These are phyloP conservation scores for Aureobasidium sp. DNA, from an alignment of 2,329 filamentous ascomycete genomes.

Conservation along the genomic window DNA sequence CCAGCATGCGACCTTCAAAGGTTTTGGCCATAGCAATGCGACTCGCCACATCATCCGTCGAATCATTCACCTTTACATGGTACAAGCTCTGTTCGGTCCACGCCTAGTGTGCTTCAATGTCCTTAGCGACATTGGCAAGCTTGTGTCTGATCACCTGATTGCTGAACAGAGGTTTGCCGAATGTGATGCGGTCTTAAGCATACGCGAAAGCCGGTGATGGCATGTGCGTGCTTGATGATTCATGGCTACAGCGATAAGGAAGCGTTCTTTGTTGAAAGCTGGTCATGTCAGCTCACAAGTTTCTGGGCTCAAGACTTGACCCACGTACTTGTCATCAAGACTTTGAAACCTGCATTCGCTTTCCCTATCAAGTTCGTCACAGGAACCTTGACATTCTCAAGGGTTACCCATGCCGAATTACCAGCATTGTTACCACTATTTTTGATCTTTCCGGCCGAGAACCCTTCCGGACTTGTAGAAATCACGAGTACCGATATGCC, in stretches of 20 bases:
- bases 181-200: slow-evolving; percentile 26
- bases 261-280: slow-evolving; percentile 15
- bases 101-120: slow-evolving; percentile 24
- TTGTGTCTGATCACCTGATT: slow-evolving; percentile 28
- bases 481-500: slow-evolving; percentile 54
- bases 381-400: slow-evolving; percentile 49
- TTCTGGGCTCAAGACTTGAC: not conserved
- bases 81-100: slow-evolving; percentile 22
- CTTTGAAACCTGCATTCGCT: slow-evolving; percentile 48
- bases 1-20: slow-evolving; percentile 43
- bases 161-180: slow-evolving; percentile 25
- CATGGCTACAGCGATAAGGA: not conserved
- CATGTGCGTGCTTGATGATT: slow-evolving; percentile 7
- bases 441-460: slow-evolving; percentile 46
- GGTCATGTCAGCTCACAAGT: not conserved
- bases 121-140: slow-evolving; percentile 24
- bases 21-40: slow-evolving; percentile 33
- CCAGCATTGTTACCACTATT: slow-evolving; percentile 62
- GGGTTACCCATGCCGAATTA: slow-evolving; percentile 27
- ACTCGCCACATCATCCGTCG: slow-evolving; percentile 28
- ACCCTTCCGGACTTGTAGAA: slow-evolving; percentile 40
- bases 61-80: too few relatives aligned
- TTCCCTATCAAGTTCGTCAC: slow-evolving; percentile 44
- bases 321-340: slow-evolving; percentile 40
- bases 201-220: slow-evolving; percentile 21